Evolutionary conservation across 2,329 filamentous ascomycete species (phyloP), one percentile per base, ranked within the genome.

Genomic region (Fusarium sp.): DNA sequence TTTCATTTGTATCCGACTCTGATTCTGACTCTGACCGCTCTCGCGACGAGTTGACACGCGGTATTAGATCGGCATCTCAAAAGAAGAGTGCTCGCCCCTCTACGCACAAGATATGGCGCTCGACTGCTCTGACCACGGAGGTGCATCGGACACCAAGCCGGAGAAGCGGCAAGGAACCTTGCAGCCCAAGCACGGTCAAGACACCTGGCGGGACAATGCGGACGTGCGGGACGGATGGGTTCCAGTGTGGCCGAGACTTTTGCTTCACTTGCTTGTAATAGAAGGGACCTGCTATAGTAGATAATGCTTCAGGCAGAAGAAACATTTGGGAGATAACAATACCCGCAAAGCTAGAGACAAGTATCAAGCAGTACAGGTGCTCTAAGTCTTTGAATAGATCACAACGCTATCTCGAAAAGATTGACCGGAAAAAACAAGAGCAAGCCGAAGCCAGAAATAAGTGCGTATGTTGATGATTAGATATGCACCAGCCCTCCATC

Each of bases 221-320:
- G 54, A 80, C 80, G 13, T 91, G 89, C 62, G 89, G 89, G 4
- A 79, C 86, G 67, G 83, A 84, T 68, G 88, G 86, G 12, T 90
- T 86, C 74, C 79, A 78, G 15, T 91, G 89, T 65, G 84, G 84
- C 4, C 81, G 86, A 57, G 84, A 88, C 65, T 90, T 90, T 78
- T 91, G 89, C 77, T 89, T 91, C 70, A 82, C 81, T 10, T 90
- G 89, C 72, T 79, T 88, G 62, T 81, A 62, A 62, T 53, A 10
- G 4, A 23, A 13, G 5, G 23, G 23, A 23, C 23, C 11, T 3
- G 15, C 18, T 47, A 12, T 31, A 48, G n/a, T 36, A 37, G 40
- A 50, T 39, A 28, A 13, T 16, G 8, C 11, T 27, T 48, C 10
- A 27, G 11, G 30, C 9, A n/a, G 27, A 23, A 36, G 11, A 36